phyloP scores from a whole-genome alignment of 345 rosid genomes.

The Erysimum cheiranthoides region DNA sequence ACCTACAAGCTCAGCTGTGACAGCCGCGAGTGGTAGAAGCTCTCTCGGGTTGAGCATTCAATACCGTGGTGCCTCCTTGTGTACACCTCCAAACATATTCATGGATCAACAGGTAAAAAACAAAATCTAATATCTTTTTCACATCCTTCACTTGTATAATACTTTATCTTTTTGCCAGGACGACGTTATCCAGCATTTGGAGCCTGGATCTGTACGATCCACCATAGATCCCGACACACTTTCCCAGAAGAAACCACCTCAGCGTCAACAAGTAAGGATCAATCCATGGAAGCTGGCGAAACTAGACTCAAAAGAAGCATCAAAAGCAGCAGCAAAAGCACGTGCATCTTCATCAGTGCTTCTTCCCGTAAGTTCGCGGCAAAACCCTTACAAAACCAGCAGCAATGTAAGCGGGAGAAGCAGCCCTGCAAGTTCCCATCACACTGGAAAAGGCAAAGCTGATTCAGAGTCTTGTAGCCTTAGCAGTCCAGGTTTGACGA shows the following conservation, averaged over 20 bases:
- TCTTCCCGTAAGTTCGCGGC: conserved; percentile 64
- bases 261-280: conserved; percentile 72
- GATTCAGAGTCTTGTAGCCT: conserved; percentile 62
- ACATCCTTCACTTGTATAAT: not conserved
- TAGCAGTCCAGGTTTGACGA: conserved; percentile 52
- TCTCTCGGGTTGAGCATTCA: conserved; percentile 86
- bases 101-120: conserved; percentile 82
- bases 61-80: conserved; percentile 80
- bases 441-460: conserved; percentile 62
- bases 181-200: conserved; percentile 87
- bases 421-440: conserved; percentile 70
- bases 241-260: conserved; percentile 62
- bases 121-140: not conserved
- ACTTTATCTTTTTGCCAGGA: conserved; percentile 52
- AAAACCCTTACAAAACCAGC: conserved; percentile 63
- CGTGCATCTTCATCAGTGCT: conserved; percentile 91
- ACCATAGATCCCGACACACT: conserved; percentile 74
- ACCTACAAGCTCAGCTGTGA: conserved; percentile 85
- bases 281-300: conserved; percentile 95
- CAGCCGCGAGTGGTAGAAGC: conserved; percentile 85
- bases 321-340: conserved; percentile 87
- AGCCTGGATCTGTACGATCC: conserved; percentile 80
- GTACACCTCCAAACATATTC: conserved; percentile 97
- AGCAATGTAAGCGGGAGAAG: conserved; percentile 73
- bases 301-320: conserved; percentile 79